Evolutionary conservation across 2,329 filamentous ascomycete genomes (phyloP), one percentile per base, ranked within the genome.

Genomic region (Colletotrichum higginsianum): DNA sequence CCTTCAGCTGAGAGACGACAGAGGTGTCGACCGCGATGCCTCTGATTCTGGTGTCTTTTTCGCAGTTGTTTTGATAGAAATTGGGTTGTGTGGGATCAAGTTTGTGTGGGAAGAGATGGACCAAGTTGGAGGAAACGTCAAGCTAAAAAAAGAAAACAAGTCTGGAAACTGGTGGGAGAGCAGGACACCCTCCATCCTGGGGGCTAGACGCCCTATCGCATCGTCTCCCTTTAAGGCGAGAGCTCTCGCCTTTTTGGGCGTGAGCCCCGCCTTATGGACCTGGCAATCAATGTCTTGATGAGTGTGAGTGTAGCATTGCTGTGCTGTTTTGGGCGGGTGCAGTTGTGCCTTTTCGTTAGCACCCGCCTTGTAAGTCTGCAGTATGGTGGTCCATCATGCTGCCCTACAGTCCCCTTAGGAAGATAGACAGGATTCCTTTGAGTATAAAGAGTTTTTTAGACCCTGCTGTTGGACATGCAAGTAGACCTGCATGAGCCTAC

Each of bases 121-220:
- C 35, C 35, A 11, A 8, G 2, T 38, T 38, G 2, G 9, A 38
- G 35, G 35, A 38, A 38, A 1, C 35, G 8, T 38, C 35, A 16
- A 53, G 50, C 26, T 23, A 30, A 11, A 26, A 21, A 35, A 18
- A 38, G 18, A 21, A 40, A 56, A 38, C 30, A 12, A 5, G 16
- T n/a, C 9, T 3, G n/a, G 13, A 8, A 18, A 1, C 16, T 12
- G 21, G 15, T 18, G 35, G n/a, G 21, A 15, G 1, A 9, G 15
- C n/a, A 42, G 11, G 8, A 40, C 35, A 16, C 16, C n/a, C 21
- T 16, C 3, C 30, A 53, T 35, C 52, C 26, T 38, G 52, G 35
- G 66, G 52, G 61, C 50, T 50, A 46, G 3, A 7, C 52, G 49
- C n/a, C 38, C n/a, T 40, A 23, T 21, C n/a, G 53, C 35, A 52